Evolutionary conservation across 768 basidiomycete species (phyloP).

Genomic region (Collybia sordida): DNA sequence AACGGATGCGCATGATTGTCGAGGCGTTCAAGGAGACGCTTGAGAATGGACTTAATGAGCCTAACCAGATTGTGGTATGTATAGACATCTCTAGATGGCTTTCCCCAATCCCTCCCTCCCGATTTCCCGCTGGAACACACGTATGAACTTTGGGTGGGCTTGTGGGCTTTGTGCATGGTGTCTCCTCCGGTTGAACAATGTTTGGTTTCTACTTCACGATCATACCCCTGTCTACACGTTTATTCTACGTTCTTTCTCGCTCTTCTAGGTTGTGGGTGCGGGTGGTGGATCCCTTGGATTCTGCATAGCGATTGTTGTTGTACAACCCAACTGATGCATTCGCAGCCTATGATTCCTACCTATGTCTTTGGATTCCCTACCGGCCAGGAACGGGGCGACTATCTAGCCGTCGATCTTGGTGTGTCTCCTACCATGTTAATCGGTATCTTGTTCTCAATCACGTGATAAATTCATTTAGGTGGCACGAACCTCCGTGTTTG

Average conservation of each 20-base stretch:
- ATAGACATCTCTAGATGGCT: not conserved
- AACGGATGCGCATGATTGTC: constrained; percentile 95
- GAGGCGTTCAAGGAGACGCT: constrained; percentile 94
- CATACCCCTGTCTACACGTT: not conserved
- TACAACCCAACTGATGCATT: constrained; percentile 9
- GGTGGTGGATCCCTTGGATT: not conserved
- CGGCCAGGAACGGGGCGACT: constrained; percentile 86
- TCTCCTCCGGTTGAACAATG: not conserved
- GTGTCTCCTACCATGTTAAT: constrained; percentile 21
- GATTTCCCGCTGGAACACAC: too few relatives aligned
- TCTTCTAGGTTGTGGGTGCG: not conserved
- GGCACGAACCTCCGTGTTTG: constrained; percentile 99
- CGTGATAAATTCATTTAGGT: constrained; percentile 39
- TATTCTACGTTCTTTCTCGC: too few relatives aligned
- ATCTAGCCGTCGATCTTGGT: constrained; percentile 89
- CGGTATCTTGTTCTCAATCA: constrained; percentile 2
- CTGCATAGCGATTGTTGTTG: not conserved
- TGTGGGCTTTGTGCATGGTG: not conserved
- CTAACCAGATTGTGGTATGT: constrained; percentile 85
- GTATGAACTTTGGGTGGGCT: too few relatives aligned
- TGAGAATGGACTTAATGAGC: constrained; percentile 81
- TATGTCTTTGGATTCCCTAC: constrained; percentile 96
- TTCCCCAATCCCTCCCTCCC: not conserved
- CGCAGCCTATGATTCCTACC: constrained; percentile 93
- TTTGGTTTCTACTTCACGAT: not conserved